Base-by-base conservation (phyloP, 352 stramenopile genomes). In the Peronospora farinosa region DNA sequence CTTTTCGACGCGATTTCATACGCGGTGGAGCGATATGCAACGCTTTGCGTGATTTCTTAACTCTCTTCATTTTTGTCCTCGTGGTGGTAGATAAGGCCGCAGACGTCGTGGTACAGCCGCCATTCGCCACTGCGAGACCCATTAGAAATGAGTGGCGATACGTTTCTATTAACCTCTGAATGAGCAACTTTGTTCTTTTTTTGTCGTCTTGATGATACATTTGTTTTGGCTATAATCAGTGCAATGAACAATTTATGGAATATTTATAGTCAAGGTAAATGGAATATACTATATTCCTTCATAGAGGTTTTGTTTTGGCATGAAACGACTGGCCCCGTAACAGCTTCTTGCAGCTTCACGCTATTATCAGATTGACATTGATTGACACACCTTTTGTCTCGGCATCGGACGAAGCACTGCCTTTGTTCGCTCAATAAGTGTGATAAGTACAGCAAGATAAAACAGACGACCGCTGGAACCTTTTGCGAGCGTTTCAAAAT, bases 1-100 rank as follows among this genome's bases (percentile, higher is more conserved):
- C 80, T 35, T 81, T 78, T 15, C 78, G 71, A 2, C 80, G 74
- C 36, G 78, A 88, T 63, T 86, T 88, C 63, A 72, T 74, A 27
- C 53, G 78, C 8, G 71, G 71, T 11, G 74, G 66, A 2, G 71
- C 74, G 16, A 85, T 85, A 48, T 82, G 74, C 47, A 75, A 50
- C 33, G 72, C 45, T 58, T 83, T 85, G 41, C 69, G 69, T 32
- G 60, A 51, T 55, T 81, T 82, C 60, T 80, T 82, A 41, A 25
- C 8, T 54, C 77, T 85, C 54, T 71, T 78, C 4, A 36, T 9
- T 28, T 37, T 25, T 2, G 33, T 16, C 41, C 47, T 65, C 27
- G 27, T 40, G 53, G 37, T 15, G 30, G 40, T 10, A 28, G 52
- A 46, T 28, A 25, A 32, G 47, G 31, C 15, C 30, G 49, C 10